Base-by-base conservation (phyloP, 495 filamentous ascomycete species). In the Chlorociboria aeruginascens region DNA sequence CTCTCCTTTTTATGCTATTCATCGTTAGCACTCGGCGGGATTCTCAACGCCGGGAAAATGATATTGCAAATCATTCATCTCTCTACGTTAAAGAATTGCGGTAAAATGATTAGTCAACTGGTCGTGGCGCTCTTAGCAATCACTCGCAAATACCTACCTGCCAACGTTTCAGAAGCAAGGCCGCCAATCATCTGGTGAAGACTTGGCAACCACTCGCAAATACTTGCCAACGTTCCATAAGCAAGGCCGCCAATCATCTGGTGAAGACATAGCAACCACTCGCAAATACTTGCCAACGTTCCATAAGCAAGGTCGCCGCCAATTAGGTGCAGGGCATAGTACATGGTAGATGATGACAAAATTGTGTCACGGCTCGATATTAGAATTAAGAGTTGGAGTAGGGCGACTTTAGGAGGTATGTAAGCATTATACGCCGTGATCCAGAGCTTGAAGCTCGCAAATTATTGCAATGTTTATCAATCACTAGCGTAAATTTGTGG, bases 201-300 rank as follows among this genome's bases (percentile, higher is more conserved):
- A 41, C 38, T 2, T 25, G 4, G 20, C 20, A 25, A 25, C 4
- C 20, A 20, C 38, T 41, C 38, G 38, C 38, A 41, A 41, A n/a
- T 41, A 41, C 38, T 41, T 41, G 38, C 38, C 38, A 41, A n/a
- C 38, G 38, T 41, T 20, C 17, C 38, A 41, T 41, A 41, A 41
- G 38, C 38, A 41, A 41, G 38, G 38, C 17, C 16, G 38, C 38
- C 11, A 41, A 41, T 41, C 17, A 41, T 20, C 38, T 41, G 38
- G n/a, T 41, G 16, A 41, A 41, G 8, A 41, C 38, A 25, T 25
- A 25, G 20, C 20, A 25, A 25, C 4, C 20, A 20, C 38, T 41
- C 38, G 38, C 38, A 41, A 41, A n/a, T 41, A 41, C 38, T 41
- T 41, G 38, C 38, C 38, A 41, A n/a, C 38, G 38, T 41, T 20